Percentiles rank a stretch among this genome's conserved stretches.
These are phyloP conservation scores for Aspergillus sp. DNA, from an alignment of 2,329 filamentous ascomycete genomes.

Conservation along the genomic window DNA sequence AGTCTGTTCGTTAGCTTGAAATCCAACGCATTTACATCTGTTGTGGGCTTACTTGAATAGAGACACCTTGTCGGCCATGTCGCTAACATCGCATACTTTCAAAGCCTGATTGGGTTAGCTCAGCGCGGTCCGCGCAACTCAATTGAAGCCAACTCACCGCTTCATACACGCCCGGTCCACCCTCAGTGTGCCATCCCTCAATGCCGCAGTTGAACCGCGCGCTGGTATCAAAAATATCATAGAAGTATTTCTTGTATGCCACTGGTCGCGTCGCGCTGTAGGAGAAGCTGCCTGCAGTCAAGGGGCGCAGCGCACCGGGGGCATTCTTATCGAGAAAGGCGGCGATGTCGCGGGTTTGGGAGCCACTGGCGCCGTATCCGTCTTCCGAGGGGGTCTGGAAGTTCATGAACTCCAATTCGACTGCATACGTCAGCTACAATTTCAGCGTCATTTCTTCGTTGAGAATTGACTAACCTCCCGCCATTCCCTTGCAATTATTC, in stretches of 20 bases:
- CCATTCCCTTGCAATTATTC: conserved; percentile 76
- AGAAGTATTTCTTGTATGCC: conserved; percentile 88
- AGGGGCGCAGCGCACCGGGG: conserved; percentile 68
- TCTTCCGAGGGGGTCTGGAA: conserved; percentile 32
- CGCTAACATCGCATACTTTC: conserved; percentile 78
- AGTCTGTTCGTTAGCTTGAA: conserved; percentile 51
- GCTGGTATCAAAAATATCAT: conserved; percentile 79
- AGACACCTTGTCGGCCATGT: conserved; percentile 86
- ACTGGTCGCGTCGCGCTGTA: conserved; percentile 83
- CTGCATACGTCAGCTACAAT: conserved; percentile 47
- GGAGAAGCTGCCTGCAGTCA: conserved; percentile 92
- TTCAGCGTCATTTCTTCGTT: neutral
- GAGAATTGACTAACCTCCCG: conserved; percentile 65
- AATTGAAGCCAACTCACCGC: conserved; percentile 55
- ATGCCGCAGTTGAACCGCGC: conserved; percentile 74
- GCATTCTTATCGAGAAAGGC: conserved; percentile 72
- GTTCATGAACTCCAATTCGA: conserved; percentile 78
- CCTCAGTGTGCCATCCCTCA: conserved; percentile 93
- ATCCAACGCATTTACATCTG: no score
- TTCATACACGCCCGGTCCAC: conserved; percentile 89
- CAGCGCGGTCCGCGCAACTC: conserved; percentile 21
- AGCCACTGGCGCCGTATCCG: conserved; percentile 64
- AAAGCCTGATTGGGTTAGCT: conserved; percentile 55
- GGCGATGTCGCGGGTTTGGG: conserved; percentile 72
- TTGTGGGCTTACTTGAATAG: conserved; percentile 71